Conservation (phyloP, 2,329 filamentous ascomycete genomes). For the Exophiala mesophila region DNA sequence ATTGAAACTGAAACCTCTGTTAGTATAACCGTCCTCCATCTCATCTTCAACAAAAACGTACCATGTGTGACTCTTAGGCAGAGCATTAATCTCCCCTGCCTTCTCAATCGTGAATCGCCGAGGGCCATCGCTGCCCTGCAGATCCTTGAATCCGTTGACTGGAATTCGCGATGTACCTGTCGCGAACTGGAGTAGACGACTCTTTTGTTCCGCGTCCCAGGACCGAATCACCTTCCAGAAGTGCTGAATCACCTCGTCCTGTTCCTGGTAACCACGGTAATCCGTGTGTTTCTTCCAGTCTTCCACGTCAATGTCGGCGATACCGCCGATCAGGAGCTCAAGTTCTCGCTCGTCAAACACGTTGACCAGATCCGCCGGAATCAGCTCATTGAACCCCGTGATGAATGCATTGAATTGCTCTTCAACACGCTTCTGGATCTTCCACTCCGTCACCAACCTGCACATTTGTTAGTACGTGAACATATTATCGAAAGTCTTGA, state of each 20-base stretch:
- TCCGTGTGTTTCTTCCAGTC: slow-evolving; percentile 99
- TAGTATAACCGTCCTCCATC: slow-evolving; percentile 21
- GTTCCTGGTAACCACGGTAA: slow-evolving; percentile 97
- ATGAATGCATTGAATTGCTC: slow-evolving; percentile 99
- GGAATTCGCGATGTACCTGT: slow-evolving; percentile 97
- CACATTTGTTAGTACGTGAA: slow-evolving; percentile 9
- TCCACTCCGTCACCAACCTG: slow-evolving; percentile 94
- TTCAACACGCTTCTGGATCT: slow-evolving; percentile 95
- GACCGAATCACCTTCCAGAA: slow-evolving; percentile 95
- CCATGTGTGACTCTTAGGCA: slow-evolving; percentile 98
- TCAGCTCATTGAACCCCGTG: slow-evolving; percentile 94
- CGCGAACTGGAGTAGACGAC: slow-evolving; percentile 88
- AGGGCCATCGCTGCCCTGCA: slow-evolving; percentile 94
- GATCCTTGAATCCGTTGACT: slow-evolving; percentile 98
- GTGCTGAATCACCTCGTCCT: slow-evolving; percentile 93
- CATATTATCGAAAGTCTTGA: slow-evolving; percentile 15
- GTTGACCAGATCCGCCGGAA: slow-evolving; percentile 92
- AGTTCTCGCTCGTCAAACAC: slow-evolving; percentile 98
- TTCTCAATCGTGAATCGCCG: slow-evolving; percentile 97
- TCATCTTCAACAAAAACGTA: slow-evolving; percentile 47
- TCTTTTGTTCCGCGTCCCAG: slow-evolving; percentile 99
- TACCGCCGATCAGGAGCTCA: slow-evolving; percentile 93
- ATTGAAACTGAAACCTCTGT: slow-evolving; percentile 67
- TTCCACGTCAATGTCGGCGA: slow-evolving; percentile 98
- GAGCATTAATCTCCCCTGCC: slow-evolving; percentile 79